Conservation (phyloP, 2,329 filamentous ascomycete species). For the Alternaria angustiovoidea region DNA sequence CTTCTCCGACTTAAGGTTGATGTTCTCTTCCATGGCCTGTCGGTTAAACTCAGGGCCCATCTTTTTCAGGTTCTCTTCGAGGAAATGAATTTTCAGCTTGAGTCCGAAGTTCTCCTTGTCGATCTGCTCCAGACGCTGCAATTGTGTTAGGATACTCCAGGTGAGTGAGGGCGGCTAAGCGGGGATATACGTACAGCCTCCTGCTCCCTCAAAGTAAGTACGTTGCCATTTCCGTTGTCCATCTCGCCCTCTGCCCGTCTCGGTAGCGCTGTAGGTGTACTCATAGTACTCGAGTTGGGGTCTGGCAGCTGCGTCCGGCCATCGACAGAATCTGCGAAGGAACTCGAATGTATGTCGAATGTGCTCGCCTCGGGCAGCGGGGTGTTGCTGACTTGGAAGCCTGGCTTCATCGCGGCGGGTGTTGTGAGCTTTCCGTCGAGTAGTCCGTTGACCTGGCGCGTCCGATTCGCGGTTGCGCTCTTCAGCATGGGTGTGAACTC, state of each 20-base stretch:
- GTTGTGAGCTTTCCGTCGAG: constrained; percentile 59
- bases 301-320: constrained; percentile 79
- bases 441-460: constrained; percentile 49
- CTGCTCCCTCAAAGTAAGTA: constrained; percentile 90
- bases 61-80: constrained; percentile 89
- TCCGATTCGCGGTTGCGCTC: constrained; percentile 75
- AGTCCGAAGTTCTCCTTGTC: constrained; percentile 98
- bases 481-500: constrained; percentile 97
- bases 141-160: constrained; percentile 6
- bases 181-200: constrained; percentile 71
- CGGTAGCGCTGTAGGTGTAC: constrained; percentile 79
- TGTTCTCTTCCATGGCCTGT: constrained; percentile 89
- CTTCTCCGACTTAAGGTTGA: constrained; percentile 91
- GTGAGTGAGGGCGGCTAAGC: background rate
- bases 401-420: constrained; percentile 69
- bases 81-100: constrained; percentile 72
- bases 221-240: constrained; percentile 86
- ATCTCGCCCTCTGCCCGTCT: constrained; percentile 68
- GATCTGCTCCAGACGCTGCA: constrained; percentile 84
- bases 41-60: constrained; percentile 90
- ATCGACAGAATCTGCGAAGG: constrained; percentile 62
- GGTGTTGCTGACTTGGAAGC: constrained; percentile 73
- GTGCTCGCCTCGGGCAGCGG: constrained; percentile 82
- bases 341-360: constrained; percentile 50
- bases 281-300: constrained; percentile 78